Percentiles rank a stretch among this genome's conserved stretches.
phyloP scores from a whole-genome alignment of 192 early-diverging fungal genomes.

The Backusella morwellensis region DNA sequence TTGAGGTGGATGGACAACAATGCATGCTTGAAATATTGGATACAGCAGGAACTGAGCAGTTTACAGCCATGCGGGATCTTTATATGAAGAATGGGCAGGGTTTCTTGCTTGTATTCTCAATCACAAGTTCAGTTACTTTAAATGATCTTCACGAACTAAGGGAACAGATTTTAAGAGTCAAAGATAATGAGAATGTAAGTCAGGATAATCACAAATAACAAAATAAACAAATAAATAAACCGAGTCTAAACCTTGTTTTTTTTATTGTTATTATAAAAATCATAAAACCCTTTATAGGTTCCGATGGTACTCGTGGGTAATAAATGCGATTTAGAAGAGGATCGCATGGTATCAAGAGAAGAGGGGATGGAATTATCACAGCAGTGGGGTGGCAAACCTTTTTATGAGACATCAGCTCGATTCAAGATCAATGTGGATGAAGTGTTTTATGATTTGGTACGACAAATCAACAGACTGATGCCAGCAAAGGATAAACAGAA shows the following conservation, averaged over 20 bases:
- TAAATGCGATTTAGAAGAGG: slow-evolving; percentile 83
- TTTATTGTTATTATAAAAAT: slow-evolving; percentile 66
- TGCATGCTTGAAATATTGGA: slow-evolving; percentile 90
- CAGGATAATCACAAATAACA: background rate
- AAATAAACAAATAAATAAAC: slow-evolving; percentile 7
- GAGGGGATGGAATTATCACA: slow-evolving; percentile 63
- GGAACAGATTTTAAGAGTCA: slow-evolving; percentile 75
- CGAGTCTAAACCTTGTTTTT: slow-evolving; percentile 1
- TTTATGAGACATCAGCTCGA: slow-evolving; percentile 88
- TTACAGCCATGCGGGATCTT: slow-evolving; percentile 75
- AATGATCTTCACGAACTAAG: slow-evolving; percentile 76
- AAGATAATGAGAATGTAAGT: slow-evolving; percentile 67
- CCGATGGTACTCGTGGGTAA: slow-evolving; percentile 89
- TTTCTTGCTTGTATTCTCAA: slow-evolving; percentile 86
- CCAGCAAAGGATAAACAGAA: slow-evolving; percentile 55
- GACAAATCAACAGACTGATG: slow-evolving; percentile 80
- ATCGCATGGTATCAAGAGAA: slow-evolving; percentile 63
- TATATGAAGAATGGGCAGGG: slow-evolving; percentile 93
- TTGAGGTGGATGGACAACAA: slow-evolving; percentile 74
- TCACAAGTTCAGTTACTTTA: slow-evolving; percentile 70
- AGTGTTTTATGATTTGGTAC: slow-evolving; percentile 86
- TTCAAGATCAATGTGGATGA: slow-evolving; percentile 86
- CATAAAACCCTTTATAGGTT: slow-evolving; percentile 69
- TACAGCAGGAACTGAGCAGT: slow-evolving; percentile 77
- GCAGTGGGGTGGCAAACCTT: slow-evolving; percentile 62